A percentile compares a stretch with the other conserved stretches of the same genome.
Conservation (phyloP, 2,329 filamentous ascomycete genomes). For the Talaromyces pinophilus region DNA sequence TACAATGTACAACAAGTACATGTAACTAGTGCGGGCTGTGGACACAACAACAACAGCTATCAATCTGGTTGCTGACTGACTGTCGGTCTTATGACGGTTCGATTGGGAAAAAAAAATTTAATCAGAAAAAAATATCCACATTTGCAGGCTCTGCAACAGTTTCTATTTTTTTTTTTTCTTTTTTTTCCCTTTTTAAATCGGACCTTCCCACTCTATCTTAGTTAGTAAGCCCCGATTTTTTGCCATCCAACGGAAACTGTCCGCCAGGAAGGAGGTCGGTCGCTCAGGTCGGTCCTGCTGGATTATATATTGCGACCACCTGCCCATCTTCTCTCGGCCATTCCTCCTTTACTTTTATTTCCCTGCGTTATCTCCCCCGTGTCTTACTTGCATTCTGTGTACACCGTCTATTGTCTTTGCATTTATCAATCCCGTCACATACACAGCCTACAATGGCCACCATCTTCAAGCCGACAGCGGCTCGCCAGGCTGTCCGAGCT, state of each 20-base stretch:
- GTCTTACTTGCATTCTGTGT: neutral
- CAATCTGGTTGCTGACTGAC: constrained; percentile 3
- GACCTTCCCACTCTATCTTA: constrained; percentile 6
- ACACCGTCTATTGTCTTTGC: neutral
- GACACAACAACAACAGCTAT: constrained; percentile 7
- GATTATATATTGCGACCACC: constrained; percentile 20
- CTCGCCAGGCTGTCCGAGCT: constrained; percentile 32
- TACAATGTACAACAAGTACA: neutral
- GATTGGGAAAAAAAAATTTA: neutral
- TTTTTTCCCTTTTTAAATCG: constrained; percentile 2
- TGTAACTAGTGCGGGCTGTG: constrained; percentile 1
- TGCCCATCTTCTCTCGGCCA: neutral
- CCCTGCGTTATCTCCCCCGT: neutral
- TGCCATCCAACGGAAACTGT: constrained; percentile 17
- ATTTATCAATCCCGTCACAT: neutral
- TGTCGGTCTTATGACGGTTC: neutral
- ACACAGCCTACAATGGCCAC: constrained; percentile 19
- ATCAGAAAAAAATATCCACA: neutral
- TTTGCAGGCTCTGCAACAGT: neutral
- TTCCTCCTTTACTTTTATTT: neutral
- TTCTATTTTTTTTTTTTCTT: neutral
- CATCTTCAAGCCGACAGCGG: constrained; percentile 35
- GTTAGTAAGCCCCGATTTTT: constrained; percentile 18
- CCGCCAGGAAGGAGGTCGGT: constrained; percentile 15
- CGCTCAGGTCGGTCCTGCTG: neutral